Percentiles rank a stretch among this genome's conserved stretches.
These are phyloP conservation scores for Rhodotorula sp. DNA, from an alignment of 1,284 basidiomycete species.

Conservation along the genomic window DNA sequence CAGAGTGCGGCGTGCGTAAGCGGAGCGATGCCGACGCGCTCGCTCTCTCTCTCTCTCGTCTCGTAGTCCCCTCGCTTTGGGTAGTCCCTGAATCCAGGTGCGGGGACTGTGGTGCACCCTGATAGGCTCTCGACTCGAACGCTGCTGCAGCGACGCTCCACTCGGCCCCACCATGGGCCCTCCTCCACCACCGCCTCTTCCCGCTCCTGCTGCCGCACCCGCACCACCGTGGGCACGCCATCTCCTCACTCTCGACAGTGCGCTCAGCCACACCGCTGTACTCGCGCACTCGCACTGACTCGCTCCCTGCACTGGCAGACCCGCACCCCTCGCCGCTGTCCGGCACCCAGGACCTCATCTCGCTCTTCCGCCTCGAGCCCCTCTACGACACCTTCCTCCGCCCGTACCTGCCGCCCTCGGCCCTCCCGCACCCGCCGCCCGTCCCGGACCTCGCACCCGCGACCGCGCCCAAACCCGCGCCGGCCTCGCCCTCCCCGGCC, in stretches of 20 bases:
- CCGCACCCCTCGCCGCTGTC: conserved; percentile 31
- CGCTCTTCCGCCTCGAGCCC: conserved; percentile 33
- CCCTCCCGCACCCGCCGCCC: not conserved
- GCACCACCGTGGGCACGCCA: too few relatives aligned
- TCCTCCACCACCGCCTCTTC: too few relatives aligned
- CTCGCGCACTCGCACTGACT: not conserved
- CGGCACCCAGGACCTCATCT: conserved; percentile 41
- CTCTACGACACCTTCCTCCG: conserved; percentile 43
- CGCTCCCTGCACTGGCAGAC: conserved; percentile 4
- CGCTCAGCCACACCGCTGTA: not conserved
- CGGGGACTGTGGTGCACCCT: too few relatives aligned
- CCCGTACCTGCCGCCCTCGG: conserved; percentile 41
- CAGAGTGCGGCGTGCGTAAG: not conserved
- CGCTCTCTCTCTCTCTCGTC: too few relatives aligned
- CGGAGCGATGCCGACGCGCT: too few relatives aligned
- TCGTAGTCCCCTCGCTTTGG: too few relatives aligned
- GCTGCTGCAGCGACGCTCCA: too few relatives aligned
- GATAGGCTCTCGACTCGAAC: too few relatives aligned
- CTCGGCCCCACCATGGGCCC: too few relatives aligned
- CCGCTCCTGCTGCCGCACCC: too few relatives aligned
- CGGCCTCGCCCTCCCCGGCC: not conserved
- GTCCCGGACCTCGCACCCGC: not conserved
- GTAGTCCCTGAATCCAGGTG: too few relatives aligned
- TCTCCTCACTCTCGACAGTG: not conserved
- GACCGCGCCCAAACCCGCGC: not conserved